Conservation (phyloP, 2,329 filamentous ascomycete genomes). For the Cladosporium cucumerinum region DNA sequence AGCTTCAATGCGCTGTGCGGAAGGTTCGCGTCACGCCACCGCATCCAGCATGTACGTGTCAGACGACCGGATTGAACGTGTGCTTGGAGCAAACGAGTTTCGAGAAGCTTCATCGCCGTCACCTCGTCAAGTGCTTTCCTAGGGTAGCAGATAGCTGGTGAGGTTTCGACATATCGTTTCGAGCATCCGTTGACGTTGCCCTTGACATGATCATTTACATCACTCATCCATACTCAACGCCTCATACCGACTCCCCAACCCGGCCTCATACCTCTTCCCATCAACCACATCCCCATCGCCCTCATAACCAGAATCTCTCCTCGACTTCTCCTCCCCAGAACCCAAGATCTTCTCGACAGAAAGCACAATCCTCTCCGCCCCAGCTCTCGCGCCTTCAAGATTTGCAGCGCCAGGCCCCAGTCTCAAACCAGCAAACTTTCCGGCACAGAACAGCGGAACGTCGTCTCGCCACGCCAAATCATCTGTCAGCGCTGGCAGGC, state of each 20-base stretch:
- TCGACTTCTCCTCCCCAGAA: conserved; percentile 3
- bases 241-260: conserved; percentile 43
- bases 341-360: conserved; percentile 59
- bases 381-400: conserved; percentile 67
- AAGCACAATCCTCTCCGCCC: conserved; percentile 72
- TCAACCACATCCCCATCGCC: conserved; percentile 25
- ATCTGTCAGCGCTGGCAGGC: conserved; percentile 69
- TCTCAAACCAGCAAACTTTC: conserved; percentile 63
- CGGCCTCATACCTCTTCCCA: conserved; percentile 35
- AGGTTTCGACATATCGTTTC: too few relatives aligned
- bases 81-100: too few relatives aligned
- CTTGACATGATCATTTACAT: too few relatives aligned
- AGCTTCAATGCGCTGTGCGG: too few relatives aligned
- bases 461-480: conserved; percentile 72
- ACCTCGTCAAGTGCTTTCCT: too few relatives aligned
- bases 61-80: too few relatives aligned
- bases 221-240: conserved; percentile 25
- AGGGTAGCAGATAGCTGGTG: too few relatives aligned
- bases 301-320: conserved; percentile 20
- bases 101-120: too few relatives aligned
- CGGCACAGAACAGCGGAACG: conserved; percentile 71
- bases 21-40: too few relatives aligned
- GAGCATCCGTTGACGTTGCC: too few relatives aligned
- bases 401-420: conserved; percentile 72
- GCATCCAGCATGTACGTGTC: too few relatives aligned